Evolutionary conservation across 805 yeast genomes (phyloP), one percentile per base, ranked within the genome.

Genomic region (Candida hungchunana): DNA sequence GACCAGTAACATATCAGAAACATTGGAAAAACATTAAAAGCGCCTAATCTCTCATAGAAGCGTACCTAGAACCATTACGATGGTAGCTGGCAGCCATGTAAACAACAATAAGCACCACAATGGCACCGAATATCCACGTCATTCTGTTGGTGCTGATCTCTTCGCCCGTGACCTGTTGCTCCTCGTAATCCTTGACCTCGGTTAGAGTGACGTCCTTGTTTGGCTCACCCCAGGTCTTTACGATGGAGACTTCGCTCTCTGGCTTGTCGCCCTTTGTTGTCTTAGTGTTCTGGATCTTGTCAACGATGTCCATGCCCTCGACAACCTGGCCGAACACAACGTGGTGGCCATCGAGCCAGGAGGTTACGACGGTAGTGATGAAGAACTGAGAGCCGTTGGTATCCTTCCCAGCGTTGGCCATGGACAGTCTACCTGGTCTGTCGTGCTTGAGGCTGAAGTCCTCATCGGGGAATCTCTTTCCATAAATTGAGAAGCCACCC

Each of bases 401-500:
- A 59, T 81, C 69, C 32, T 62, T 71, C 34, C 87, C 88, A 6
- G 79, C 70, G 46, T 81, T 81, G 39, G 84, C 85, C 85, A 81
- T 77, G 2, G 85, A 76, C 37, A 82, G 45, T 54, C 83, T 64
- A 45, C 84, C 84, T 17, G 79, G 74, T 60, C 77, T 75, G 59
- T 75, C 82, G 56, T 81, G 87, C 60, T 72, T 75, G 48, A 81
- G 55, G n/a, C 56, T 47, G 50, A 81, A 63, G 77, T 78, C 83
- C 69, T 88, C 97, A 58, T 88, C 96, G 4, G 66, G 69, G 53
- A 87, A 80, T 52, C 68, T 70, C 37, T 65, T 65, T 20, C 95
- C 96, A 60, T 77, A 83, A 50, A 86, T 79, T 18, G 94, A 82
- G 48, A 69, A 68, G 11, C 96, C 95, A 18, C 94, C 95, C 36